Percentiles rank a stretch among this genome's conserved stretches.
These are phyloP conservation scores for Pseudozyma pruni DNA, from an alignment of 1,284 basidiomycete genomes.

Conservation along the genomic window DNA sequence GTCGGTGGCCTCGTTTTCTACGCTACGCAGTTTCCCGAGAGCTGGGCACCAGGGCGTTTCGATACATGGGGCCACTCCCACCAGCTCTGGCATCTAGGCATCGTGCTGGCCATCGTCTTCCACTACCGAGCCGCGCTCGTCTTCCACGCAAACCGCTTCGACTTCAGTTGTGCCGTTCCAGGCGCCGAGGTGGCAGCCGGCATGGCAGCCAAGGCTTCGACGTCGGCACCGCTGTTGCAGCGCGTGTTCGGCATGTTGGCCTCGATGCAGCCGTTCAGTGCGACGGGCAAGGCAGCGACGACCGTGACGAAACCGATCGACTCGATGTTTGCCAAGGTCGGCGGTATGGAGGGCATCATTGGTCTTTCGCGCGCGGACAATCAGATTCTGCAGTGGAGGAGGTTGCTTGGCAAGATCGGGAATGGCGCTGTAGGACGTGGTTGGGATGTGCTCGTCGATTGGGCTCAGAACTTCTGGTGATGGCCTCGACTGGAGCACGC, in stretches of 20 bases:
- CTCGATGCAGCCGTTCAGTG: slow-evolving; percentile 9
- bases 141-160: slow-evolving; percentile 62
- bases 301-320: slow-evolving; percentile 34
- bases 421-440: slow-evolving; percentile 53
- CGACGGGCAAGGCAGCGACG: slow-evolving; percentile 20
- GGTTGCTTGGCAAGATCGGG: slow-evolving; percentile 49
- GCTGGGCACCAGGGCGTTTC: slow-evolving; percentile 60
- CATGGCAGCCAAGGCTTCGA: slow-evolving; percentile 5
- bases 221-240: slow-evolving; percentile 15
- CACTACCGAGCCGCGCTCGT: slow-evolving; percentile 62
- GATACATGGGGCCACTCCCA: slow-evolving; percentile 65
- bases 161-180: slow-evolving; percentile 57
- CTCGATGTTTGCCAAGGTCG: slow-evolving; percentile 46
- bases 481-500: background rate
- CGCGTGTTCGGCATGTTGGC: slow-evolving; percentile 21
- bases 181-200: slow-evolving; percentile 11
- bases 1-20: slow-evolving; percentile 62
- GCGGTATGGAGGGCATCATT: slow-evolving; percentile 53
- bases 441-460: slow-evolving; percentile 56
- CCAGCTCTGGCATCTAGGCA: slow-evolving; percentile 66
- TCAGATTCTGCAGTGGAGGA: slow-evolving; percentile 53
- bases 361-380: slow-evolving; percentile 55
- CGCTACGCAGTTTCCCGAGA: slow-evolving; percentile 63
- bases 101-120: slow-evolving; percentile 62
- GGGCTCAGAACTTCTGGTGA: slow-evolving; percentile 54